phyloP scores from a whole-genome alignment of 345 rosid species.

The Cardamine occulta region DNA sequence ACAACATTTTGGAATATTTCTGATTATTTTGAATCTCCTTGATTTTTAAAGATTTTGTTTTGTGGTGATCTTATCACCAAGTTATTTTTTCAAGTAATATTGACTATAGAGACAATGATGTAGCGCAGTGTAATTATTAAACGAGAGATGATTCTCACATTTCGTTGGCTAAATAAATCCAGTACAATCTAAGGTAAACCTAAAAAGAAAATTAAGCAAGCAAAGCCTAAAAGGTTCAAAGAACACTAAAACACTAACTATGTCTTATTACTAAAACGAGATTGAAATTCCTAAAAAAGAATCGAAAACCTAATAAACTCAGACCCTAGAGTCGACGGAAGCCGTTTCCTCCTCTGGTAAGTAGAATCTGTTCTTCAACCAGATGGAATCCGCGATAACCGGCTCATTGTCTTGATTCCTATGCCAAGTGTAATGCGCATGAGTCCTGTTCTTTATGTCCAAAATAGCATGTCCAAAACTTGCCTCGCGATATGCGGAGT shows the following conservation, averaged over 20 bases:
- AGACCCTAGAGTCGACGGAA: neutral
- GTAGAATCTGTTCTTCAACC: slow-evolving; percentile 50
- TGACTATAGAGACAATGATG: neutral
- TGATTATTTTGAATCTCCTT: neutral
- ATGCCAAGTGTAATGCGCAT: slow-evolving; percentile 59
- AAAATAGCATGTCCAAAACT: slow-evolving; percentile 65
- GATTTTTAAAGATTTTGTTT: neutral
- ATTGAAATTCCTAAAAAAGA: neutral
- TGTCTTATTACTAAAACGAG: neutral
- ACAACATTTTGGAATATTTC: neutral
- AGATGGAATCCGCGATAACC: slow-evolving; percentile 45
- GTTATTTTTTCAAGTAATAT: neutral
- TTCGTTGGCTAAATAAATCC: neutral
- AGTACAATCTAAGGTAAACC: neutral
- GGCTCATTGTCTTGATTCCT: slow-evolving; percentile 56
- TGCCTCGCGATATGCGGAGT: slow-evolving; percentile 63
- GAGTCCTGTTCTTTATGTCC: slow-evolving; percentile 60
- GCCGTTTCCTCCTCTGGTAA: slow-evolving; percentile 27
- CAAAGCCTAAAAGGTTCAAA: slow-evolving; percentile 1
- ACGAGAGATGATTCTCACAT: neutral
- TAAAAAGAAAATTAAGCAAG: neutral
- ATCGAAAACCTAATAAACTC: neutral
- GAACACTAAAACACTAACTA: slow-evolving; percentile 8
- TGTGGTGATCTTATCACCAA: neutral
- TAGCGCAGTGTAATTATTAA: neutral